Evolutionary conservation across 805 yeast species (phyloP).

Genomic region (Saturnispora diversa): DNA sequence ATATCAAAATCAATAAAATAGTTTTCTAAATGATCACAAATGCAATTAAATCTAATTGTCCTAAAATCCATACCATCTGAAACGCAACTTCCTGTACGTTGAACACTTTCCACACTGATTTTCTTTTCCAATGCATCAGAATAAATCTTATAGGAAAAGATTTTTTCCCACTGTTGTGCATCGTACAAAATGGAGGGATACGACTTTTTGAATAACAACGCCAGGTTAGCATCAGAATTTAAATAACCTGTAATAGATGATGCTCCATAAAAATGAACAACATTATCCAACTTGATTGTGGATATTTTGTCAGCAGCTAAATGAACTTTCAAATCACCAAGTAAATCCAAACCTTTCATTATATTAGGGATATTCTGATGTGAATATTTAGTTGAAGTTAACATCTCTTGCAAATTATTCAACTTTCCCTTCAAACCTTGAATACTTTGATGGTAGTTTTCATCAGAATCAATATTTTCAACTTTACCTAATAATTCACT

Average conservation of each 20-base stretch:
- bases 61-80: slow-evolving; percentile 6
- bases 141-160: slow-evolving; percentile 11
- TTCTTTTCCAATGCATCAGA: slow-evolving; percentile 11
- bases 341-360: too few relatives aligned
- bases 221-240: slow-evolving; percentile 8
- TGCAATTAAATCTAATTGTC: slow-evolving; percentile 7
- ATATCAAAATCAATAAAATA: slow-evolving; percentile 17
- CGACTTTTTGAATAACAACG: slow-evolving; percentile 6
- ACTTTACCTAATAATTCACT: neutral
- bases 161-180: slow-evolving; percentile 8
- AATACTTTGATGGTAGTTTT: neutral
- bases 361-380: too few relatives aligned
- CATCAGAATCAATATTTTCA: neutral
- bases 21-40: slow-evolving; percentile 15
- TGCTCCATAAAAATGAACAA: slow-evolving; percentile 11
- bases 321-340: slow-evolving; percentile 4
- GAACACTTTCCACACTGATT: slow-evolving; percentile 7
- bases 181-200: slow-evolving; percentile 10
- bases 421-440: neutral
- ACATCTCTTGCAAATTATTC: neutral
- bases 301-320: neutral
- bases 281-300: slow-evolving; percentile 4
- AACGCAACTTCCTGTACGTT: neutral
- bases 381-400: too few relatives aligned
- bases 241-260: slow-evolving; percentile 9